Base-by-base conservation (phyloP, 768 basidiomycete genomes). In the Phanerochaete sordida region DNA sequence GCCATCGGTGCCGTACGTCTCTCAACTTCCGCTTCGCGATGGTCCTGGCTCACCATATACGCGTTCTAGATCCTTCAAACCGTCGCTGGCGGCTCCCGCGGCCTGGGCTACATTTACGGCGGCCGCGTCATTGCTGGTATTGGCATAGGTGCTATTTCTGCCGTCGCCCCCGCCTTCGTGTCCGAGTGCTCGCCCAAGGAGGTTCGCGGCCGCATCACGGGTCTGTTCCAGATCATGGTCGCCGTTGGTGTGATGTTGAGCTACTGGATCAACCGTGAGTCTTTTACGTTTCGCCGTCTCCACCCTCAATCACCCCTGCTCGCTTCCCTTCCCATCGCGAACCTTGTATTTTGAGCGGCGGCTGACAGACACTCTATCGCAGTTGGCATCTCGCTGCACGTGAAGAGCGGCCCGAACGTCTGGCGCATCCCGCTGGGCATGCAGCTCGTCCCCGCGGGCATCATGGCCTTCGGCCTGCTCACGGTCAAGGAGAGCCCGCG, bases 111-210 rank as follows among this genome's bases (percentile, higher is more conserved):
- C 68, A 91, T 94, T 61, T 93, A 93, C 68, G 81, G 80, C 13
- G 93, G 93, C 27, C 87, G 93, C 58, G 88, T 92, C 45, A 75
- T 93, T 52, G 83, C 87, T 21, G 92, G 93, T 56, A 46, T 92
- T 28, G 93, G 92, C 39, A 87, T 94, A 52, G 93, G 93, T 65
- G 87, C 81, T 6, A 91, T 94, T 64, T 91, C 83, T 21, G 84
- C 87, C n/a, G 87, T 93, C 2, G 86, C 91, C 1, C 94, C 93
- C 5, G 86, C 91, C 0, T 95, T 84, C 68, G 91, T 94, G 23
- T 87, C 90, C 11, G 94, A 95, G 71, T 93, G 91, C 70, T 81
- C 87, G 1, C 94, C 94, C 5, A 95, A 93, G 70, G 80, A 91
- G 23, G 89, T 93, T 6, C 87, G 93, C 62, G 93, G 92, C 6